Evolutionary conservation across 1,139 yeast genomes (phyloP).

Genomic region (Torulaspora pretoriensis): DNA sequence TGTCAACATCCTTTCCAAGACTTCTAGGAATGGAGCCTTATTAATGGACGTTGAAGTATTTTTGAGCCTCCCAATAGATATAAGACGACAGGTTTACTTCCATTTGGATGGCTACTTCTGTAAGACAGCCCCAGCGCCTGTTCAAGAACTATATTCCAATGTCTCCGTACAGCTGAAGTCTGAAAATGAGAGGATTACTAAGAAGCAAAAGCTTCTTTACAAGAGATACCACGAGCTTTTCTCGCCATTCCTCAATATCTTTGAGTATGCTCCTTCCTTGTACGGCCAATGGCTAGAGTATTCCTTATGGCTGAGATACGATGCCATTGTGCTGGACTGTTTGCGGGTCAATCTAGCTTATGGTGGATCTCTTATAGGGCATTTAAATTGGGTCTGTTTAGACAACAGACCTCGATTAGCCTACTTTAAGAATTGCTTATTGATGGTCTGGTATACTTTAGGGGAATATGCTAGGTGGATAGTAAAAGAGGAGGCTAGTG

Average conservation of each 20-base stretch:
- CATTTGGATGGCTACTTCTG: slow-evolving; percentile 25
- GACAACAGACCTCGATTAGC: slow-evolving; percentile 22
- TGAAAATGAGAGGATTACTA: slow-evolving; percentile 5
- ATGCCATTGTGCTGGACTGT: slow-evolving; percentile 30
- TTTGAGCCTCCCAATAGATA: slow-evolving; percentile 26
- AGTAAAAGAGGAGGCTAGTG: slow-evolving; percentile 11
- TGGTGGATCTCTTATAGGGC: slow-evolving; percentile 25
- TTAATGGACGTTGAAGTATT: slow-evolving; percentile 21
- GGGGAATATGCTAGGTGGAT: slow-evolving; percentile 28
- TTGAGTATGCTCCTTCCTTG: slow-evolving; percentile 26
- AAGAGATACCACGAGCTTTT: slow-evolving; percentile 18
- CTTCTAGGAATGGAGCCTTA: background rate
- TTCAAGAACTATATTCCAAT: slow-evolving; percentile 13
- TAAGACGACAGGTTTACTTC: slow-evolving; percentile 28
- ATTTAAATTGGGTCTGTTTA: slow-evolving; percentile 28
- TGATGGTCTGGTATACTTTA: slow-evolving; percentile 31
- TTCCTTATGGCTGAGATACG: slow-evolving; percentile 31
- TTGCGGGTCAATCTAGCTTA: slow-evolving; percentile 28
- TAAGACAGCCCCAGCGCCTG: slow-evolving; percentile 12
- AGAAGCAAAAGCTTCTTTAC: slow-evolving; percentile 5
- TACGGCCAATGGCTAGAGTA: slow-evolving; percentile 28
- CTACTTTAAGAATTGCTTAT: slow-evolving; percentile 21
- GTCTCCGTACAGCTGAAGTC: slow-evolving; percentile 11
- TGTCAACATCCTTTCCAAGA: background rate
- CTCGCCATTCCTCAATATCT: slow-evolving; percentile 23